phyloP scores from a whole-genome alignment of 495 filamentous ascomycete genomes.

The Letharia columbiana region DNA sequence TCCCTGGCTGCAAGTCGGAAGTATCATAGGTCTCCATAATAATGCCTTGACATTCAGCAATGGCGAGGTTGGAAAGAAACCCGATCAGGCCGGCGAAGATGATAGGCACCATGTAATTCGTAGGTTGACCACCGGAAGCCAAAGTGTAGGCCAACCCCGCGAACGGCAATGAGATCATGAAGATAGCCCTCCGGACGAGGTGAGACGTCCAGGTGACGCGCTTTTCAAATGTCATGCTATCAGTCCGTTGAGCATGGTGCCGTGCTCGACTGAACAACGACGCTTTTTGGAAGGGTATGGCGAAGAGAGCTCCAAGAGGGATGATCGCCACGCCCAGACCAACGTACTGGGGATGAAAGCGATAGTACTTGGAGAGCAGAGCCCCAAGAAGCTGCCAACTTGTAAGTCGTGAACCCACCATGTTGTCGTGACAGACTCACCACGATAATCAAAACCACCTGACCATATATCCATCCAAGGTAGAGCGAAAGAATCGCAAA shows the following conservation, averaged over 20 bases:
- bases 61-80: constrained; percentile 60
- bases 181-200: constrained; percentile 56
- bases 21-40: constrained; percentile 77
- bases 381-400: constrained; percentile 51
- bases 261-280: constrained; percentile 55
- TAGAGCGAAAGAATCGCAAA: constrained; percentile 64
- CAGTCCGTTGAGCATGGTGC: constrained; percentile 43
- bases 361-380: constrained; percentile 55
- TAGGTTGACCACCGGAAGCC: constrained; percentile 47
- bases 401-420: constrained; percentile 1
- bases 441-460: constrained; percentile 59
- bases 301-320: constrained; percentile 55
- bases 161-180: constrained; percentile 55
- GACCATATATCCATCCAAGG: constrained; percentile 67
- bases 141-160: constrained; percentile 57
- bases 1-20: constrained; percentile 57
- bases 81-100: constrained; percentile 58
- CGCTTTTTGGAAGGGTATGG: constrained; percentile 63
- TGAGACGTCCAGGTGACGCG: constrained; percentile 58
- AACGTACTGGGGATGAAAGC: constrained; percentile 50
- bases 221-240: constrained; percentile 52
- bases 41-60: constrained; percentile 66
- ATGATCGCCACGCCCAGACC: constrained; percentile 54
- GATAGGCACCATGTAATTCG: constrained; percentile 53
- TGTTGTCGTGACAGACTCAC: constrained; percentile 27